phyloP scores from a whole-genome alignment of 164 flowering plant species.

The Tinospora cordifolia region DNA sequence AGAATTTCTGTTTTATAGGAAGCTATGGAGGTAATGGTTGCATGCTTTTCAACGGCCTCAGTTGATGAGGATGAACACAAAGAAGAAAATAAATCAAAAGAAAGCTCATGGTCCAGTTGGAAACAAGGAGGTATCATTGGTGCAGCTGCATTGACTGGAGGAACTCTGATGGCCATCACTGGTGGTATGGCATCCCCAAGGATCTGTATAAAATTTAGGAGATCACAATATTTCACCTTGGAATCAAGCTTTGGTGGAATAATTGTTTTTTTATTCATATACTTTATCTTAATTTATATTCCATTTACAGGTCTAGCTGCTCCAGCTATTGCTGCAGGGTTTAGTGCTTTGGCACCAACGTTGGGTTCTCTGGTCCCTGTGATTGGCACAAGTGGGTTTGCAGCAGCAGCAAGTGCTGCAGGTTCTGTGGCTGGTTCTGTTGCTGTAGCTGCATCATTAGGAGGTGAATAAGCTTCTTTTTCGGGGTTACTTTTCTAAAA shows the following conservation, averaged over 20 bases:
- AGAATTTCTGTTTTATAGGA: slow-evolving; percentile 42
- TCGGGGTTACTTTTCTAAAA: neutral
- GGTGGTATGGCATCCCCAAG: slow-evolving; percentile 53
- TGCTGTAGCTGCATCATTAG: slow-evolving; percentile 99
- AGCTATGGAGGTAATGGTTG: slow-evolving; percentile 87
- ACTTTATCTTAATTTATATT: slow-evolving; percentile 10
- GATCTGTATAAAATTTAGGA: neutral
- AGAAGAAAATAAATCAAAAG: slow-evolving; percentile 34
- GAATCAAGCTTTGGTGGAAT: slow-evolving; percentile 7
- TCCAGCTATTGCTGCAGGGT: slow-evolving; percentile 98
- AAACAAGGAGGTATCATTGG: slow-evolving; percentile 98
- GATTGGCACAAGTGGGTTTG: slow-evolving; percentile 97
- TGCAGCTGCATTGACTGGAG: slow-evolving; percentile 98
- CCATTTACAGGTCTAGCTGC: slow-evolving; percentile 83
- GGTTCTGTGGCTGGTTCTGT: slow-evolving; percentile 98
- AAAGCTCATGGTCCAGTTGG: slow-evolving; percentile 75
- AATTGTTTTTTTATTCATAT: no score
- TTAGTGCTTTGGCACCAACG: slow-evolving; percentile 95
- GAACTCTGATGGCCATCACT: slow-evolving; percentile 91
- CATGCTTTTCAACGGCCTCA: slow-evolving; percentile 79
- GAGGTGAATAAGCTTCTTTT: slow-evolving; percentile 43
- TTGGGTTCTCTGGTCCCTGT: slow-evolving; percentile 85
- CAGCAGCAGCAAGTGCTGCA: slow-evolving; percentile 97
- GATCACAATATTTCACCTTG: neutral
- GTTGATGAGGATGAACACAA: slow-evolving; percentile 40